Conservation (phyloP, 768 basidiomycete genomes). For the Phallus indusiatus region DNA sequence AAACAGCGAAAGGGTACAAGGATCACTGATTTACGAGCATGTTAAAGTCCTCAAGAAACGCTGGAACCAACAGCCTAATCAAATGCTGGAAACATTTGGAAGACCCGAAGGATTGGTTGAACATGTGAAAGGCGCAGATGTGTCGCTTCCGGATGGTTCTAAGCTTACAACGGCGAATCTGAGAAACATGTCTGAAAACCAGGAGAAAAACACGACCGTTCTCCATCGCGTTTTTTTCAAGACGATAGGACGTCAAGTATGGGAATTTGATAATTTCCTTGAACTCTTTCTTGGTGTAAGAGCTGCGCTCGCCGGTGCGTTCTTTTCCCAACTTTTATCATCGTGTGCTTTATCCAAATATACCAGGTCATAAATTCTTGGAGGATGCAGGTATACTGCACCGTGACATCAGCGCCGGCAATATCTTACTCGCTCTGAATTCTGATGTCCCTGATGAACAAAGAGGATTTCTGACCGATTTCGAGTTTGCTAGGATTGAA, state of each 20-base stretch:
- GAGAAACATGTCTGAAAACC: not conserved
- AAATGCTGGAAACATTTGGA: too few relatives aligned
- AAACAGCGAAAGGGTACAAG: not conserved
- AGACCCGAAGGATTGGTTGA: not conserved
- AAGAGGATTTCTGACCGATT: slow-evolving; percentile 23
- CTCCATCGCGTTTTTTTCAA: slow-evolving; percentile 9
- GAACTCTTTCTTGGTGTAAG: slow-evolving; percentile 4
- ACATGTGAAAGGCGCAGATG: not conserved
- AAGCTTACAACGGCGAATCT: not conserved
- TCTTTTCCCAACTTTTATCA: not conserved
- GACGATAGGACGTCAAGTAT: slow-evolving; percentile 8
- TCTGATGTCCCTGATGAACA: not conserved
- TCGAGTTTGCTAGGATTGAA: slow-evolving; percentile 19
- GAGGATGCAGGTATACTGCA: slow-evolving; percentile 20
- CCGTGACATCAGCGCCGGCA: slow-evolving; percentile 15
- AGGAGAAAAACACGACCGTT: not conserved
- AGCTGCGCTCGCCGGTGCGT: slow-evolving; percentile 1
- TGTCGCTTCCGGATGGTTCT: not conserved
- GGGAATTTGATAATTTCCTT: slow-evolving; percentile 6
- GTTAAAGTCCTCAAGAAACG: too few relatives aligned
- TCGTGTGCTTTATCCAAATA: not conserved
- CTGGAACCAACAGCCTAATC: too few relatives aligned
- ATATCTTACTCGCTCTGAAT: slow-evolving; percentile 21
- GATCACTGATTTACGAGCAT: not conserved
- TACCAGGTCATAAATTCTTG: slow-evolving; percentile 16